Evolutionary conservation across 129 eudicot species (phyloP).

Genomic region (Flaveria ramosissima): DNA sequence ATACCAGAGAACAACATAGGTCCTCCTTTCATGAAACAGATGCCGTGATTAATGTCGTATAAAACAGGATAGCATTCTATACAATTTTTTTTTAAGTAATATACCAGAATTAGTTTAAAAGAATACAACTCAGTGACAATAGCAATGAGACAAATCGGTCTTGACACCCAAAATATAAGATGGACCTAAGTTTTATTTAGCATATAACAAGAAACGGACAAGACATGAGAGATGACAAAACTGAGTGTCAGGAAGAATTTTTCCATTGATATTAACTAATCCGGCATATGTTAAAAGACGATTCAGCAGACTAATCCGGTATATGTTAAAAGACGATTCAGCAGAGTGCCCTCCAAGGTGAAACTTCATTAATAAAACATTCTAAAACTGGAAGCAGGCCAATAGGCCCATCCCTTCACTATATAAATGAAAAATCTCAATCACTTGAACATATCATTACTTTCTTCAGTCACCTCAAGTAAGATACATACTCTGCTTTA

Average conservation of each 20-base stretch:
- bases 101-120: not conserved
- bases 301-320: constrained; percentile 13
- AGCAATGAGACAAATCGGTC: not conserved
- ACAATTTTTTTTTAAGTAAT: not conserved
- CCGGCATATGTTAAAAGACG: constrained; percentile 1
- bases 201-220: constrained; percentile 6
- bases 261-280: constrained; percentile 7
- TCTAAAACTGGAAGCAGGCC: not conserved
- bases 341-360: constrained; percentile 33
- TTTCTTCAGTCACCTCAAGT: not conserved
- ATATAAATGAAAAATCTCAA: constrained; percentile 17
- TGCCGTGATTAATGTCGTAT: too few species aligned
- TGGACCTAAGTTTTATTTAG: constrained; percentile 8
- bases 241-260: constrained; percentile 4
- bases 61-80: not conserved
- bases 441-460: constrained; percentile 2
- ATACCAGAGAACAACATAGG: too few species aligned
- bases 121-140: not conserved
- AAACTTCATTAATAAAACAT: not conserved
- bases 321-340: constrained; percentile 22
- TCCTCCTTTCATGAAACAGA: too few species aligned
- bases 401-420: constrained; percentile 6
- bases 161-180: not conserved
- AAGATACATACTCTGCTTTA: not conserved
- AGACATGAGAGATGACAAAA: constrained; percentile 25